Base-by-base conservation (phyloP, 2,329 filamentous ascomycete species). In the Alternaria gaisen region DNA sequence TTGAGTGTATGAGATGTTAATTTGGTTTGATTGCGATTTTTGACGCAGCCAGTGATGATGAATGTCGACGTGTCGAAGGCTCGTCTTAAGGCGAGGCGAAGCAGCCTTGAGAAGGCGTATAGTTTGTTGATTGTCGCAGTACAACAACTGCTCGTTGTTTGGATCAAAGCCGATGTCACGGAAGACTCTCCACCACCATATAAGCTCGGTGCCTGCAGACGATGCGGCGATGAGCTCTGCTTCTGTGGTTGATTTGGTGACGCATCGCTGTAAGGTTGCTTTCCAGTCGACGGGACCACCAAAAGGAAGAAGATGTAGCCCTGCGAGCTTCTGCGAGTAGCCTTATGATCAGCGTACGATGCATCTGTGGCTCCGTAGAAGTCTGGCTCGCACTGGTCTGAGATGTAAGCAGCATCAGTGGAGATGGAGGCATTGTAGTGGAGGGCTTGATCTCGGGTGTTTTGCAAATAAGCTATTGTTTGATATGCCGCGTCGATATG, bases 161-260 rank as follows among this genome's bases (percentile, higher is more conserved):
- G 47, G 59, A 61, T 64, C 18, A 18, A 67, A 63, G 8, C 57
- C 22, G 26, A 68, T 63, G 8, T 43, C 20, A 10, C 63, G 44
- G 38, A 72, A 69, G 1, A 71, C 16, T 42, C 63, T 43, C 12
- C 38, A 44, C 63, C 51, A 71, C 61, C 9, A 55, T 30, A 40
- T 22, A 3, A 64, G 34, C 43, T 66, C 41, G 10, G 53, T 56
- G 10, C 53, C 50, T 18, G 63, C 30, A 26, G 42, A 41, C 2
- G 26, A 56, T n/a, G 58, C 12, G 52, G 62, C 53, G 12, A 70
- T 34, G 1, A 70, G 59, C 38, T 71, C 55, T 22, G 68, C 66
- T 57, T 73, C 56, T n/a, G 63, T 72, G 4, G 62, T 72, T 18
- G 60, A 69, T 38, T 62, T 71, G 1, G 61, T 71, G n/a, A 65